These are phyloP conservation scores for Fragilariopsis cylindrus DNA, from an alignment of 108 stramenopile genomes.

Conservation along the genomic window DNA sequence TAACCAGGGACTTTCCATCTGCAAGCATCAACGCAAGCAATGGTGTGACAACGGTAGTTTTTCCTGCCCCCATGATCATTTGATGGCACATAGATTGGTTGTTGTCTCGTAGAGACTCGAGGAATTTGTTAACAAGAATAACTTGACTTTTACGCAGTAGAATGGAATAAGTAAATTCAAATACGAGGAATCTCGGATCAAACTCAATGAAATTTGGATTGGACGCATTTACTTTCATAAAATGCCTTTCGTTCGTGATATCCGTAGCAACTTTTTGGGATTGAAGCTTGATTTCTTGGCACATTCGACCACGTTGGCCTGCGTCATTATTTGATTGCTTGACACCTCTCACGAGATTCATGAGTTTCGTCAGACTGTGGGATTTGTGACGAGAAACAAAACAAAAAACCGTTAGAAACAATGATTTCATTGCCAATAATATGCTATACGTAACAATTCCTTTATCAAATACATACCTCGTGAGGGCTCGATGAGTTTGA, in stretches of 20 bases:
- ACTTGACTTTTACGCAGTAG: conserved; percentile 97
- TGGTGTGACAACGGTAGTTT: conserved; percentile 99
- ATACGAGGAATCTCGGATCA: conserved; percentile 96
- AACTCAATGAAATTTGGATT: conserved; percentile 79
- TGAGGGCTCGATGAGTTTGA: conserved; percentile 83
- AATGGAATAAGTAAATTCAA: conserved; percentile 96
- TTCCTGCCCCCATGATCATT: conserved; percentile 99
- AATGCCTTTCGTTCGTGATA: conserved; percentile 86
- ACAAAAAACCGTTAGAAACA: conserved; percentile 24
- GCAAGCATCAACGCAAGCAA: conserved; percentile 97
- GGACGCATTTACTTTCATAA: conserved; percentile 60
- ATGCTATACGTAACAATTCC: background rate
- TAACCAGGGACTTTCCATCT: conserved; percentile 92
- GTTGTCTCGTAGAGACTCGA: conserved; percentile 64
- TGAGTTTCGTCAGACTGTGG: conserved; percentile 57
- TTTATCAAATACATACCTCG: conserved; percentile 49
- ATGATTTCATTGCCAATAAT: background rate
- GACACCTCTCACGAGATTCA: conserved; percentile 65
- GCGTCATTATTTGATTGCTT: conserved; percentile 51
- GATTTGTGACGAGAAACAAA: background rate
- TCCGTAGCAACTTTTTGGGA: conserved; percentile 78
- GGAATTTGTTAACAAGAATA: conserved; percentile 92
- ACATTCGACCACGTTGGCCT: conserved; percentile 51
- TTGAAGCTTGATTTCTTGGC: conserved; percentile 83
- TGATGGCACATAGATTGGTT: conserved; percentile 93